Percentiles rank a stretch among this genome's conserved stretches.
Evolutionary conservation across 2,329 filamentous ascomycete genomes (phyloP).

Genomic region (Incumbomyces delicatus): DNA sequence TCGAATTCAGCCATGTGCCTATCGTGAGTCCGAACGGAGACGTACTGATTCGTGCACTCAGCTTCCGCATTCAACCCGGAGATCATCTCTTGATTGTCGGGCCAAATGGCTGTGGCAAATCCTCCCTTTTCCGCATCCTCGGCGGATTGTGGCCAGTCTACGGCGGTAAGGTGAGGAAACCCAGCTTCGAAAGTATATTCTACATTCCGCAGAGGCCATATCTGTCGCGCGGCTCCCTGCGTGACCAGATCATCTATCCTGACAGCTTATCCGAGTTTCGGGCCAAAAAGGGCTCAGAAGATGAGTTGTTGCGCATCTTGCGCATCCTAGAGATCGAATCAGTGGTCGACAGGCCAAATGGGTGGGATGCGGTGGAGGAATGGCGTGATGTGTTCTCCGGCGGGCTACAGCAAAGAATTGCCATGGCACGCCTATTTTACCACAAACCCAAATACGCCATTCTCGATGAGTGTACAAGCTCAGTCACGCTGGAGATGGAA

Average conservation of each 20-base stretch:
- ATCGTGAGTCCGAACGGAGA: slow-evolving; percentile 97
- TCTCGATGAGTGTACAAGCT: slow-evolving; percentile 90
- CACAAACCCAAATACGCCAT: slow-evolving; percentile 90
- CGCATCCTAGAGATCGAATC: slow-evolving; percentile 71
- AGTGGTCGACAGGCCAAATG: slow-evolving; percentile 66
- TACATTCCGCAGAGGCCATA: slow-evolving; percentile 97
- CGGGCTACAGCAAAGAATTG: slow-evolving; percentile 88
- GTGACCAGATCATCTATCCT: slow-evolving; percentile 94
- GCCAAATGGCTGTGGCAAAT: slow-evolving; percentile 95
- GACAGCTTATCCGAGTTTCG: slow-evolving; percentile 83
- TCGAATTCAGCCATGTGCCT: slow-evolving; percentile 79
- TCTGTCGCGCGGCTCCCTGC: slow-evolving; percentile 78
- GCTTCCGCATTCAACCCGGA: slow-evolving; percentile 74
- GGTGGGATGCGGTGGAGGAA: slow-evolving; percentile 90
- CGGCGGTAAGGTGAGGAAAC: slow-evolving; percentile 84
- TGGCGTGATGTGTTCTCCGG: slow-evolving; percentile 92
- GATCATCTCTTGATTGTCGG: slow-evolving; percentile 92
- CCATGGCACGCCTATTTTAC: slow-evolving; percentile 93
- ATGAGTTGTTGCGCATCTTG: slow-evolving; percentile 68
- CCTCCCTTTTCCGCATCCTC: slow-evolving; percentile 87
- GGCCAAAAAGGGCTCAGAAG: slow-evolving; percentile 70
- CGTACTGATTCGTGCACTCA: slow-evolving; percentile 73
- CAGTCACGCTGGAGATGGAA: slow-evolving; percentile 90
- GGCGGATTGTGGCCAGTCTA: slow-evolving; percentile 97
- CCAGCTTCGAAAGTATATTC: slow-evolving; percentile 86